Evolutionary conservation across 495 filamentous ascomycete species (phyloP).

Genomic region (Penicillium odoratum): DNA sequence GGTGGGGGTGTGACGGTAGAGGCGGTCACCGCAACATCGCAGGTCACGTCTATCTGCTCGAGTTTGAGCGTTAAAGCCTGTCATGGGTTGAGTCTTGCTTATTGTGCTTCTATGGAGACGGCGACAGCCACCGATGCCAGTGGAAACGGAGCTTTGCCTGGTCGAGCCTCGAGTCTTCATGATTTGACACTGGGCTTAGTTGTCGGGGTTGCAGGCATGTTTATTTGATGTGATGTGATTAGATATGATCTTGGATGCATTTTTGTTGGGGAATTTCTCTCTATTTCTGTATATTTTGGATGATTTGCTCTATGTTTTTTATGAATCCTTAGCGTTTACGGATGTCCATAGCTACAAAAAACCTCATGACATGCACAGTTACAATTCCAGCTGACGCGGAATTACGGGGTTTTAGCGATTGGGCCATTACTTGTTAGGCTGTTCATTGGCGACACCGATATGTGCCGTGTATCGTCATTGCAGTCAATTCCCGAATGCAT

Average conservation of each 20-base stretch:
- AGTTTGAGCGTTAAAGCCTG: slow-evolving; percentile 62
- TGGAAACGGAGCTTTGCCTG: slow-evolving; percentile 32
- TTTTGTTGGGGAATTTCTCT: slow-evolving; percentile 6
- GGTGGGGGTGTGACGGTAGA: slow-evolving; percentile 62
- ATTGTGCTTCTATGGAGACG: slow-evolving; percentile 49
- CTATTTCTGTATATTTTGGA: not conserved
- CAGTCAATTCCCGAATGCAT: not conserved
- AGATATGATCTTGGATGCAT: slow-evolving; percentile 15
- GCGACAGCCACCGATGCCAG: slow-evolving; percentile 26
- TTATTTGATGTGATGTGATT: slow-evolving; percentile 37
- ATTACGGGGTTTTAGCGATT: slow-evolving; percentile 2
- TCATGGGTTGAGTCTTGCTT: slow-evolving; percentile 54
- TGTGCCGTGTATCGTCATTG: not conserved
- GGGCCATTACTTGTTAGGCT: slow-evolving; percentile 1
- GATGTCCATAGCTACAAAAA: not conserved
- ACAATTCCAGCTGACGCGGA: not conserved
- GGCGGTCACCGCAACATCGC: slow-evolving; percentile 50
- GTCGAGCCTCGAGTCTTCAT: slow-evolving; percentile 36
- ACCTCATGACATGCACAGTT: slow-evolving; percentile 3
- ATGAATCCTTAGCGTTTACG: not conserved
- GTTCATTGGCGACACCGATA: not conserved
- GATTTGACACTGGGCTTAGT: slow-evolving; percentile 43
- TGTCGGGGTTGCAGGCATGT: slow-evolving; percentile 45
- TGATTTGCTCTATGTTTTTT: slow-evolving; percentile 1
- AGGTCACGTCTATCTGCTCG: slow-evolving; percentile 64